phyloP scores from a whole-genome alignment of 345 rosid species.

The Linum usitatissimum region DNA sequence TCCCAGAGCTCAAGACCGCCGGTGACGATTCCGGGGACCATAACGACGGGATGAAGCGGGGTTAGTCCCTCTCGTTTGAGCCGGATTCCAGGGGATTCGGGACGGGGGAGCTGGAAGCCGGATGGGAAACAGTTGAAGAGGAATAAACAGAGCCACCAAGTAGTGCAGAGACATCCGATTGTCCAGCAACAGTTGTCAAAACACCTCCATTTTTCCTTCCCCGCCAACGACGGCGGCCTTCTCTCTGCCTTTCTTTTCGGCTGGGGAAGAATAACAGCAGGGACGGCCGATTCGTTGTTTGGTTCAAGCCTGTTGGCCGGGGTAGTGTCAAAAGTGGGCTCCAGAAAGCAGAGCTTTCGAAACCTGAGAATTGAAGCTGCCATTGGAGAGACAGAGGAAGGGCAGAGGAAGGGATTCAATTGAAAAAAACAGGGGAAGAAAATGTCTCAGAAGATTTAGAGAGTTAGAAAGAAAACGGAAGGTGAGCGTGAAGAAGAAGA shows the following conservation, averaged over 20 bases:
- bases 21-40: constrained; percentile 69
- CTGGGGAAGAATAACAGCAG: constrained; percentile 7
- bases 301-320: constrained; percentile 15
- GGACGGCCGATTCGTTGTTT: constrained; percentile 2
- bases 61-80: constrained; percentile 46
- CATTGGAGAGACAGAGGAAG: constrained; percentile 16
- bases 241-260: neutral
- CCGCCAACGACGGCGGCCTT: constrained; percentile 9
- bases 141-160: constrained; percentile 58
- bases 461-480: neutral
- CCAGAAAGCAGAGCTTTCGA: constrained; percentile 37
- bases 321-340: constrained; percentile 19
- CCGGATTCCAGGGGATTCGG: constrained; percentile 41
- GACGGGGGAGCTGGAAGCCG: constrained; percentile 31
- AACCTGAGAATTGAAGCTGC: constrained; percentile 35
- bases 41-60: constrained; percentile 58
- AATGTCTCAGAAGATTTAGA: constrained; percentile 1
- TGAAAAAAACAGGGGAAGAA: neutral
- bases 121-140: constrained; percentile 42
- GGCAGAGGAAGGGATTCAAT: neutral
- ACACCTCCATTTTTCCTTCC: constrained; percentile 33
- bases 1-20: constrained; percentile 78
- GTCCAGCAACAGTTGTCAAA: constrained; percentile 49
- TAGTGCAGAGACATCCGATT: constrained; percentile 47
- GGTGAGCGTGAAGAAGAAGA: no score